Percentiles rank a stretch among this genome's conserved stretches.
Evolutionary conservation across 441 rosid genomes (phyloP).

Genomic region (Theobroma grandiflorum): DNA sequence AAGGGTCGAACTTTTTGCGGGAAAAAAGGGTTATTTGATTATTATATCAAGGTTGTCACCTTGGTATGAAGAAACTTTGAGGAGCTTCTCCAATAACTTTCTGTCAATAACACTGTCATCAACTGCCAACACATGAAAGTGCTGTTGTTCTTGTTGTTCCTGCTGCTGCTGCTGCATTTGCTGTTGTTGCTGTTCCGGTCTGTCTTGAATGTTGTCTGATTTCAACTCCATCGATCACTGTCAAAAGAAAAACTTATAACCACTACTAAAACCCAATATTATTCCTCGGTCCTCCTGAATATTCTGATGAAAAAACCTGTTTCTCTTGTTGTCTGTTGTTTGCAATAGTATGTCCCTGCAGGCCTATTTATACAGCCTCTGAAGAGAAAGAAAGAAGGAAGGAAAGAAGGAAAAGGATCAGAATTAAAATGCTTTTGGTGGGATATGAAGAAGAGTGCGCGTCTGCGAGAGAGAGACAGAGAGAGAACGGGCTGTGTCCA

Average conservation of each 20-base stretch:
- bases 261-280: not conserved
- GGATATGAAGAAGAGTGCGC: not conserved
- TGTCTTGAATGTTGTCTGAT: constrained; percentile 15
- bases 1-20: not conserved
- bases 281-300: not conserved
- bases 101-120: constrained; percentile 55
- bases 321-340: not conserved
- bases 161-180: constrained; percentile 11
- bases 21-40: not conserved
- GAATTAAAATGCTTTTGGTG: not conserved
- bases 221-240: constrained; percentile 42
- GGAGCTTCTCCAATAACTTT: constrained; percentile 52
- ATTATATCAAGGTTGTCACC: constrained; percentile 22
- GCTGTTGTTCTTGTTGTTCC: constrained; percentile 21
- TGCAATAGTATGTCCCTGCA: not conserved
- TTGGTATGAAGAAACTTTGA: constrained; percentile 46
- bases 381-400: not conserved
- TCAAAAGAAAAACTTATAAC: not conserved
- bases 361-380: not conserved
- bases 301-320: not conserved
- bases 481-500: constrained; percentile 16
- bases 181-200: not conserved
- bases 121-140: constrained; percentile 52
- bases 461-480: not conserved
- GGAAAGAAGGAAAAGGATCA: not conserved